Evolutionary conservation across 805 yeast species (phyloP).

Genomic region (Sugiyamaella smithiae): DNA sequence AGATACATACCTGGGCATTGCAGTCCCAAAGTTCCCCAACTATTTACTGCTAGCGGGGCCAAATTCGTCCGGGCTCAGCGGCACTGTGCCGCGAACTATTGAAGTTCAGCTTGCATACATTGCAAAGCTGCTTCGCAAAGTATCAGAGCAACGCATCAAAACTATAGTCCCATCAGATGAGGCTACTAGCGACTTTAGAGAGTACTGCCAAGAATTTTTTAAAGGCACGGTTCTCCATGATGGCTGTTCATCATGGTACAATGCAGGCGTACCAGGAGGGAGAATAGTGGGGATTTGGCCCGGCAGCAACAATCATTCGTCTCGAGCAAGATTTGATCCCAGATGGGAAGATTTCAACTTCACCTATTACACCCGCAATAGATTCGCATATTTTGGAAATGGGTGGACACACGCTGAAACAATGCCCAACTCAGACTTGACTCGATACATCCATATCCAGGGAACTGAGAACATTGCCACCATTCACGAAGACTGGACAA

Average conservation of each 20-base stretch:
- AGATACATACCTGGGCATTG: constrained; percentile 14
- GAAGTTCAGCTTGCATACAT: constrained; percentile 13
- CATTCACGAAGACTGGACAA: constrained; percentile 7
- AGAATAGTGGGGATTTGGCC: constrained; percentile 16
- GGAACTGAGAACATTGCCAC: constrained; percentile 9
- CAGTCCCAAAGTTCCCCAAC: constrained; percentile 16
- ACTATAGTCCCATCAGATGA: constrained; percentile 8
- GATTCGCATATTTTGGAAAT: constrained; percentile 13
- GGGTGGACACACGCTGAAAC: constrained; percentile 11
- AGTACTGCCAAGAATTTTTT: constrained; percentile 11
- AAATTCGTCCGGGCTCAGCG: constrained; percentile 11
- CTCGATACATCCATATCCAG: constrained; percentile 13
- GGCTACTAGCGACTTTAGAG: constrained; percentile 13
- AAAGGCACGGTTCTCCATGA: constrained; percentile 12
- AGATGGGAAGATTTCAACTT: constrained; percentile 16
- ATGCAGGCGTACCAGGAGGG: constrained; percentile 14
- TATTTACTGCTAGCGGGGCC: constrained; percentile 12
- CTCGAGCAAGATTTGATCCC: constrained; percentile 12
- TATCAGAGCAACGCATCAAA: constrained; percentile 11
- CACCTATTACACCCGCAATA: constrained; percentile 6
- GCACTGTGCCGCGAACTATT: constrained; percentile 13
- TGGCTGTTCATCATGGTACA: constrained; percentile 17
- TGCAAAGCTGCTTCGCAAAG: constrained; percentile 12
- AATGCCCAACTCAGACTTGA: constrained; percentile 7
- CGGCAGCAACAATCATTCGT: constrained; percentile 15